A percentile compares a stretch with the other conserved stretches of the same genome.
phyloP scores from a whole-genome alignment of 139 green algal species.

The Dunaliella sp. region DNA sequence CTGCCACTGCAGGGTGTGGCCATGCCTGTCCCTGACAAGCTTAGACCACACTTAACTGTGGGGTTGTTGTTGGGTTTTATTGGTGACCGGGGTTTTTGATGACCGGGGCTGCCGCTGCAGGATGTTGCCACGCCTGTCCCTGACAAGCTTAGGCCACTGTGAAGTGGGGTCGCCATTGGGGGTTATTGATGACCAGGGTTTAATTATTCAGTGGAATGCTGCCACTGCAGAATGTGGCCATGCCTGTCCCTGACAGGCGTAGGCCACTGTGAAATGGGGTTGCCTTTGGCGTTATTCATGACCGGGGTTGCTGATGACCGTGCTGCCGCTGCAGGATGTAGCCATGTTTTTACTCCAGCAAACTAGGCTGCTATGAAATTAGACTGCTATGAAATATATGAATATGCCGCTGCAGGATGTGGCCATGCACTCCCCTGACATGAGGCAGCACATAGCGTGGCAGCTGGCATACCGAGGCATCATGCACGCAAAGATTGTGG shows the following conservation, averaged over 20 bases:
- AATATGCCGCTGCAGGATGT: not conserved
- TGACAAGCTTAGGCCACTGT: too few species aligned
- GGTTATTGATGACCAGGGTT: too few species aligned
- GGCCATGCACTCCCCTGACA: slow-evolving; percentile 15
- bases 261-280: not conserved
- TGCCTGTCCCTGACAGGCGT: not conserved
- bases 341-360: not conserved
- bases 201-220: too few species aligned
- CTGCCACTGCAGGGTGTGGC: not conserved
- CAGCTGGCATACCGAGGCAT: slow-evolving; percentile 21
- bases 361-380: not conserved
- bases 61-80: not conserved
- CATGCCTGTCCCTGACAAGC: too few species aligned
- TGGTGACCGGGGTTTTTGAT: too few species aligned
- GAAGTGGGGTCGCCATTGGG: too few species aligned
- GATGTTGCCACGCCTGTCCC: too few species aligned
- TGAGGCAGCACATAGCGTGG: slow-evolving; percentile 30
- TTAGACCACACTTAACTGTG: too few species aligned
- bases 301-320: not conserved
- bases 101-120: too few species aligned
- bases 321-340: not conserved
- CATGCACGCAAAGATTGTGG: slow-evolving; percentile 7
- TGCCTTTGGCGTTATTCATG: not conserved
- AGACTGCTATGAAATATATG: not conserved
- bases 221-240: too few species aligned